Evolutionary conservation across 257 asterid species (phyloP), one percentile per base, ranked within the genome.

Genomic region (Solanum virginianum): DNA sequence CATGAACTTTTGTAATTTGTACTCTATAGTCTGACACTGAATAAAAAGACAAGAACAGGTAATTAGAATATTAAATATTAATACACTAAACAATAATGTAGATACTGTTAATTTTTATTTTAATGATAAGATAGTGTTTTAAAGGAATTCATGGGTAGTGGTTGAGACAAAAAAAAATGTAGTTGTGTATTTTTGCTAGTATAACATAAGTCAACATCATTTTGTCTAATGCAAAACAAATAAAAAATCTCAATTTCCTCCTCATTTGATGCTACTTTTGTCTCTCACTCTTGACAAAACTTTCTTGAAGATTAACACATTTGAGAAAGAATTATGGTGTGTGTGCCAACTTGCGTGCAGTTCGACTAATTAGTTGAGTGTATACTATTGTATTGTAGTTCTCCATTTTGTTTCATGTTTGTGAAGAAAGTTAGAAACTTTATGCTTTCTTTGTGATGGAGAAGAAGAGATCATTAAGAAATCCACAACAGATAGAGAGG

Each of bases 401-500:
- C 68, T 60, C 75, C 75, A 54, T 54, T 4, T 13, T 74, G 26
- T 70, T 77, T 18, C 49, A 17, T 22, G 57, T 60, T 69, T 29
- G 29, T n/a, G 63, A 26, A 32, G 49, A 60, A 10, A 16, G 47
- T 29, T 43, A 53, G n/a, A 6, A 26, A 5, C 71, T 65, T 65
- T 65, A 56, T 74, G 51, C 22, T 57, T 66, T 87, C 66, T 24
- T 18, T 45, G 84, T 59, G 56, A 89, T 91, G 97, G 92, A 89
- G 10, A 89, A 87, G 86, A 91, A 86, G 86, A 91, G 92, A 88
- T 87, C 92, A 86, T 4, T 86, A 70, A 86, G 88, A 88, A 80
- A 90, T 79, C 77, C 81, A 80, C 86, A 84, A 84, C 29, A 77
- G 75, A 86, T 60, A 20, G 89, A 84, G 88, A 90, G 85, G 39